These are phyloP conservation scores for Nicotiana otophora DNA, from an alignment of 257 asterid genomes.

Conservation along the genomic window DNA sequence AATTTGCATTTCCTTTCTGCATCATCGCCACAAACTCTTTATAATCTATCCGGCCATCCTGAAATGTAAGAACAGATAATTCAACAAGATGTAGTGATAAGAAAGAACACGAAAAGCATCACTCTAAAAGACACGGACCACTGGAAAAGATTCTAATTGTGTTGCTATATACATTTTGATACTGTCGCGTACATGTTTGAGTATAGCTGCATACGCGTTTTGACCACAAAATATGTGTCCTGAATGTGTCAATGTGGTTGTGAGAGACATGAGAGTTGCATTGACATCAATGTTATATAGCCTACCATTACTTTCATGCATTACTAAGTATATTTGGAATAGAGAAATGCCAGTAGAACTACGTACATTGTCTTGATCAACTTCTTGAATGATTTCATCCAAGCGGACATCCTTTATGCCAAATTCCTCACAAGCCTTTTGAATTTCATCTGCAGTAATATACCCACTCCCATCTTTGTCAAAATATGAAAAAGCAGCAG, in stretches of 20 bases:
- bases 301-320: neutral
- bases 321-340: neutral
- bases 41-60: constrained; percentile 32
- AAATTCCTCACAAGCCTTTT: constrained; percentile 25
- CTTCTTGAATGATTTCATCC: constrained; percentile 31
- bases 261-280: neutral
- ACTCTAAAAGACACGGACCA: neutral
- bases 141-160: neutral
- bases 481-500: constrained; percentile 26
- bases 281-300: neutral
- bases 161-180: neutral
- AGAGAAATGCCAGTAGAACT: neutral
- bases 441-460: constrained; percentile 30
- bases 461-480: constrained; percentile 34
- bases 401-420: constrained; percentile 24
- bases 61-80: constrained; percentile 3
- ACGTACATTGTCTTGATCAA: constrained; percentile 29
- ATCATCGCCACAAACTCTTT: constrained; percentile 28
- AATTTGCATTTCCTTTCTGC: constrained; percentile 23
- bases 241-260: neutral
- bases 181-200: neutral
- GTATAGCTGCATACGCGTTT: neutral
- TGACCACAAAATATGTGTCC: neutral
- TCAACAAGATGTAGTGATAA: neutral
- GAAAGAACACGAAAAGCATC: neutral